Evolutionary conservation across 2,329 filamentous ascomycete genomes (phyloP).

Genomic region (Sporothrix euskadiensis): DNA sequence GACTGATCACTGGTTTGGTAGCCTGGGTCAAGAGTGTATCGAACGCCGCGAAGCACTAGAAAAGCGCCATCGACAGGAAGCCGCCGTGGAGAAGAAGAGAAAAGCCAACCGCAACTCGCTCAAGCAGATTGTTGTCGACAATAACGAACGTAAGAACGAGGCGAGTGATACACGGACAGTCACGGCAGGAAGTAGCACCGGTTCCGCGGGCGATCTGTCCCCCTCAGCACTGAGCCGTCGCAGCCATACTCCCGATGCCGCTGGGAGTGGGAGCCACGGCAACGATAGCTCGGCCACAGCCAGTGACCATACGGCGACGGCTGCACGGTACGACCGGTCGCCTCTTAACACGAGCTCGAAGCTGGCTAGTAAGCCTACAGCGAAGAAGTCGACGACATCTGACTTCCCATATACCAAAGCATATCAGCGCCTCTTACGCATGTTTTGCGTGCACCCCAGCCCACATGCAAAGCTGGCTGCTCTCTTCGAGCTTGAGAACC

Average conservation of each 20-base stretch:
- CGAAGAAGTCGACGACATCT: slow-evolving; percentile 35
- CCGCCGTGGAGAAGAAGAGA: slow-evolving; percentile 45
- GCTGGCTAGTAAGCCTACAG: slow-evolving; percentile 32
- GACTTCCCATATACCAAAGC: slow-evolving; percentile 80
- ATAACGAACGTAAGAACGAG: slow-evolving; percentile 69
- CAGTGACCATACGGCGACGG: slow-evolving; percentile 36
- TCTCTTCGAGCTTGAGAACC: slow-evolving; percentile 76
- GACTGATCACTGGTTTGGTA: slow-evolving; percentile 84
- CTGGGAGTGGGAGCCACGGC: slow-evolving; percentile 42
- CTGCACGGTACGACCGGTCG: slow-evolving; percentile 2
- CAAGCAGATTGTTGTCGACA: slow-evolving; percentile 58
- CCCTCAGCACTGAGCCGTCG: slow-evolving; percentile 35
- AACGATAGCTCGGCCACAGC: slow-evolving; percentile 45
- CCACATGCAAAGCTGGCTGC: slow-evolving; percentile 83
- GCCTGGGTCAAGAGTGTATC: slow-evolving; percentile 65
- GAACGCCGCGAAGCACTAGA: slow-evolving; percentile 60
- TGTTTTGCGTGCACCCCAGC: slow-evolving; percentile 87
- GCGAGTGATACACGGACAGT: slow-evolving; percentile 44
- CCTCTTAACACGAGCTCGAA: background rate
- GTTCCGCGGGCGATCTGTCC: slow-evolving; percentile 46
- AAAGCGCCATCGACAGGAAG: slow-evolving; percentile 38
- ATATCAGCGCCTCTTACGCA: slow-evolving; percentile 75
- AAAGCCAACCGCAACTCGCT: slow-evolving; percentile 43
- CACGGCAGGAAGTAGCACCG: slow-evolving; percentile 28
- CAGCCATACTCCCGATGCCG: slow-evolving; percentile 40